Base-by-base conservation (phyloP, 169 alveolate genomes). In the Besnoitia besnoiti region DNA sequence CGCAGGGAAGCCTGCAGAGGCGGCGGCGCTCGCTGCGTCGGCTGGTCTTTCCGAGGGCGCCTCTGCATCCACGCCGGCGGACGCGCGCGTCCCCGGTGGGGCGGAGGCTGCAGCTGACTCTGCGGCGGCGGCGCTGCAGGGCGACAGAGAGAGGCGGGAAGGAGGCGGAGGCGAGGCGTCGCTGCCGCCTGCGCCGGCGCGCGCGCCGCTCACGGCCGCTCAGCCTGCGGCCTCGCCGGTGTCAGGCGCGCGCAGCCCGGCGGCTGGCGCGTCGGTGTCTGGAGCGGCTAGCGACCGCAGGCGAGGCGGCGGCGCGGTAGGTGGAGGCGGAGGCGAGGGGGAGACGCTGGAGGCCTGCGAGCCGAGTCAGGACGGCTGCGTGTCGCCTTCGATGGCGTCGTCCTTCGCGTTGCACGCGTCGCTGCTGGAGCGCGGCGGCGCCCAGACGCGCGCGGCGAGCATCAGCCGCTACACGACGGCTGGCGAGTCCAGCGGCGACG, bases 401-500 rank as follows among this genome's bases (percentile, higher is more conserved):
- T 82, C n/a, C 75, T 19, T 73, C 42, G 89, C 19, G 42, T 5
- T 44, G 27, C 73, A 42, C 35, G 35, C 89, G 39, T 46, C 89
- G 10, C 50, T 50, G 0, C 62, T 82, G 40, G 89, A 27, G 75
- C 40, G 75, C 44, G 89, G 47, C n/a, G 42, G 4, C 73, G n/a
- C 40, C 73, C 55, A 19, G 8, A 55, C 35, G 16, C 12, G 85
- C 40, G 79, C 80, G 4, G 79, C 77, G 55, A 24, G 59, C 35
- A 35, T 59, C 8, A 62, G 37, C 42, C 51, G n/a, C 16, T 51
- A 44, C 67, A 39, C 37, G 47, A 85, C 67, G 4, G 49, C 42
- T 27, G 90, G 79, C 42, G 90, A 82, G 42, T 85, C 79, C 24
- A 62, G 46, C 50, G 84, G 75, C 61, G 85, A 59, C 61, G 89